Percentiles rank a stretch among this genome's conserved stretches.
phyloP scores from a whole-genome alignment of 176 grass and related monocot genomes.

The Carex cristatella region DNA sequence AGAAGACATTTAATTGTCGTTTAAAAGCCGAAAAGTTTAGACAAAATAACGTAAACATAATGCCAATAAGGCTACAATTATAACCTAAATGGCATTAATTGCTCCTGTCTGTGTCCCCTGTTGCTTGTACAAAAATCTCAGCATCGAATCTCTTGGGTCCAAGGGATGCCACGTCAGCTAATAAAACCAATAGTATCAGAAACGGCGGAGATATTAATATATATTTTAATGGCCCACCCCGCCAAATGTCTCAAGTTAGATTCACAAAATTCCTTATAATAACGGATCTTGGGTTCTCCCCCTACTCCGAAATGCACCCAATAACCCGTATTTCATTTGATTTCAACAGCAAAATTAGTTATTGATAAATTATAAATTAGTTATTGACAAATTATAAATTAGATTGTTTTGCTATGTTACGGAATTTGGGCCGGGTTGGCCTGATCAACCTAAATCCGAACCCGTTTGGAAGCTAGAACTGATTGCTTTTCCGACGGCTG shows the following conservation, averaged over 20 bases:
- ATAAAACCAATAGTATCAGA: background rate
- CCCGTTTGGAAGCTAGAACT: background rate
- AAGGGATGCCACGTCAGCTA: constrained; percentile 11
- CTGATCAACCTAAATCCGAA: background rate
- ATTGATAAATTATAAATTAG: background rate
- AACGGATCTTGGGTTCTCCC: background rate
- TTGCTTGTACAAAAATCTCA: constrained; percentile 20
- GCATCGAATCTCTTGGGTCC: background rate
- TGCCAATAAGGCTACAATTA: background rate
- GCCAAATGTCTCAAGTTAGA: background rate
- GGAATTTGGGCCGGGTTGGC: background rate
- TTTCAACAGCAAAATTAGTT: background rate
- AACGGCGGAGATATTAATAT: constrained; percentile 30
- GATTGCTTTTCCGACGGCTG: background rate
- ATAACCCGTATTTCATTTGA: background rate
- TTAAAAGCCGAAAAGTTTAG: background rate
- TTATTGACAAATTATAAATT: background rate
- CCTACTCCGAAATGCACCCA: background rate
- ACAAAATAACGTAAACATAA: constrained; percentile 1
- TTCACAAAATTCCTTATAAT: background rate
- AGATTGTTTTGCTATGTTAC: background rate
- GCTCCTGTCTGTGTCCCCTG: background rate
- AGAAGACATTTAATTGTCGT: background rate
- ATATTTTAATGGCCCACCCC: constrained; percentile 19
- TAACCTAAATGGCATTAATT: background rate